Evolutionary conservation across 108 stramenopile genomes (phyloP), one percentile per base, ranked within the genome.

Genomic region (Nitzschia sp.): DNA sequence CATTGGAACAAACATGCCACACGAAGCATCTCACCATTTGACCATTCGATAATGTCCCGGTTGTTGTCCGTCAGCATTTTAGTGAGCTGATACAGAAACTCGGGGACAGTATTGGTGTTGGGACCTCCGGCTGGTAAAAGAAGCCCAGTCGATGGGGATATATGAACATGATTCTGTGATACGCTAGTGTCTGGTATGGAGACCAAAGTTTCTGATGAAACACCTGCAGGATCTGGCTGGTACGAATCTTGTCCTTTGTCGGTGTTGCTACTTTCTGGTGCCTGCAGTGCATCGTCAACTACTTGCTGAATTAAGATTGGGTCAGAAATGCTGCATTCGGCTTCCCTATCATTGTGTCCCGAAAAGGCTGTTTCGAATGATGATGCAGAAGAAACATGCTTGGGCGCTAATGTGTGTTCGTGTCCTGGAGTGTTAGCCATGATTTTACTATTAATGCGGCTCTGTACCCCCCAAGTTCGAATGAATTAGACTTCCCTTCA

Each of bases 21-120:
- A 15, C 15, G 38, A 11, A 42, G 38, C 17, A 2, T 24, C 74
- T 62, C 60, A 71, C 83, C 82, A 36, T 87, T 82, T 11, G 78
- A 77, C 93, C 93, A 95, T 66, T 92, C 90, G 64, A 95, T 92
- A 29, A 83, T 82, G 49, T 88, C 87, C 26, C 70, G 34, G 69
- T 95, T 90, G 34, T 89, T 80, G 70, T 92, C 93, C 42, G 93
- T 89, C 21, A 95, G 63, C 93, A 95, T 95, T 68, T 95, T 95
- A 18, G 89, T 89, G 30, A 95, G 73, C 58, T 92, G 91, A 75
- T 88, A 92, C 15, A 95, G 63, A 67, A 95, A 95, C 66, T 95
- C 94, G 1, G 92, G 85, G 15, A 74, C 73, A 2, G 73, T 64
- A 28, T 74, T 74, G 8, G 65, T 42, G 38, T 21, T 74, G 13